Conservation (phyloP, 306 rosid species). For the Spatholobus suberectus region DNA sequence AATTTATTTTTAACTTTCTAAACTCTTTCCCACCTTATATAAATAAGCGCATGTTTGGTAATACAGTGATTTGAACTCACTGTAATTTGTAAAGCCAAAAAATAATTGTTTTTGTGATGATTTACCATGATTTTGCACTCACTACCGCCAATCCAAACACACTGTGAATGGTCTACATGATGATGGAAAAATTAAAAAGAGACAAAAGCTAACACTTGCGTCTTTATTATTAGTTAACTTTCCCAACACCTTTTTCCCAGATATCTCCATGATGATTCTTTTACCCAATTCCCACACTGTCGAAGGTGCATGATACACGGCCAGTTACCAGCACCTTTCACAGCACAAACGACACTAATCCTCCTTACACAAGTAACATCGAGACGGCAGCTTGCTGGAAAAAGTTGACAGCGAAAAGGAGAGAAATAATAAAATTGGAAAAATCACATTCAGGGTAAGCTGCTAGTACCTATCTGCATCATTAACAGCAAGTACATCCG, state of each 20-base stretch:
- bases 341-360: background rate
- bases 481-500: background rate
- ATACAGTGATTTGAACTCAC: too few relatives aligned
- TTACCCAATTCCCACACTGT: conserved; percentile 18
- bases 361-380: background rate
- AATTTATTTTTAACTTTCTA: background rate
- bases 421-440: background rate
- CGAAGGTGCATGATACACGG: background rate
- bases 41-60: too few relatives aligned
- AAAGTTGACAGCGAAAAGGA: conserved; percentile 18
- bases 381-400: background rate
- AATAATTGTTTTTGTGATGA: too few relatives aligned
- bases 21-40: background rate
- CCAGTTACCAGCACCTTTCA: background rate
- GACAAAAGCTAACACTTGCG: background rate
- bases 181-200: background rate
- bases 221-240: background rate
- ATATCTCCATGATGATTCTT: conserved; percentile 43
- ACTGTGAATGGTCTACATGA: too few relatives aligned
- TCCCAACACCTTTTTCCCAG: conserved; percentile 12
- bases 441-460: background rate
- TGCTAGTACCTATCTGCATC: background rate
- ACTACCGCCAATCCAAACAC: too few relatives aligned
- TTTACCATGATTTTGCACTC: too few relatives aligned
- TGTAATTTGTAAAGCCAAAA: too few relatives aligned